Conservation (phyloP, 192 early-diverging fungal genomes). For the Lobosporangium transversale region DNA sequence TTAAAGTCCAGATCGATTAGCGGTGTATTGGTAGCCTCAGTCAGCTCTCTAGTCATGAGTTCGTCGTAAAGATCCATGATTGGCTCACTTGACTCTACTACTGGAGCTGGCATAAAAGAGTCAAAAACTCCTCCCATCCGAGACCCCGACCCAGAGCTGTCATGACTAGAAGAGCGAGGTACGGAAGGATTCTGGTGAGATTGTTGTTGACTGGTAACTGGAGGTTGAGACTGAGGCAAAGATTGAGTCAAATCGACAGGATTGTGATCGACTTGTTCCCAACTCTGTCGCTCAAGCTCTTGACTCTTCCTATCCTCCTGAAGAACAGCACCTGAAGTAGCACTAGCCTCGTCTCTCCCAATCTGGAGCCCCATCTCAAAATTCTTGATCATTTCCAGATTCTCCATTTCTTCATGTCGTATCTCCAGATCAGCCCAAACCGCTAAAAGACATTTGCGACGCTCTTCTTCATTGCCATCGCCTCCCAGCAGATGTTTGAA, state of each 20-base stretch:
- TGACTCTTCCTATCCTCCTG: background rate
- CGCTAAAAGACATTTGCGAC: constrained; percentile 11
- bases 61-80: constrained; percentile 41
- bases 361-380: constrained; percentile 33
- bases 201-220: background rate
- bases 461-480: constrained; percentile 28
- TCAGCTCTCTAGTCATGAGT: constrained; percentile 39
- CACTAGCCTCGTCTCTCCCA: background rate
- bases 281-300: constrained; percentile 2
- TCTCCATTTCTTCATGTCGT: constrained; percentile 45
- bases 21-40: constrained; percentile 42
- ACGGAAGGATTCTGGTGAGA: background rate
- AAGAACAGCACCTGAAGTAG: background rate
- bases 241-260: background rate
- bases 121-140: background rate
- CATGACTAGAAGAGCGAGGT: background rate
- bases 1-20: constrained; percentile 27
- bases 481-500: constrained; percentile 64
- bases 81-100: background rate
- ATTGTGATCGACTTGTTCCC: constrained; percentile 22
- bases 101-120: background rate
- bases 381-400: constrained; percentile 46
- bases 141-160: background rate
- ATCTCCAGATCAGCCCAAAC: constrained; percentile 30
- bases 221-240: background rate